A percentile compares a stretch with the other conserved stretches of the same genome.
Evolutionary conservation across 2,329 filamentous ascomycete species (phyloP).

Genomic region (Monosporascus ibericus): DNA sequence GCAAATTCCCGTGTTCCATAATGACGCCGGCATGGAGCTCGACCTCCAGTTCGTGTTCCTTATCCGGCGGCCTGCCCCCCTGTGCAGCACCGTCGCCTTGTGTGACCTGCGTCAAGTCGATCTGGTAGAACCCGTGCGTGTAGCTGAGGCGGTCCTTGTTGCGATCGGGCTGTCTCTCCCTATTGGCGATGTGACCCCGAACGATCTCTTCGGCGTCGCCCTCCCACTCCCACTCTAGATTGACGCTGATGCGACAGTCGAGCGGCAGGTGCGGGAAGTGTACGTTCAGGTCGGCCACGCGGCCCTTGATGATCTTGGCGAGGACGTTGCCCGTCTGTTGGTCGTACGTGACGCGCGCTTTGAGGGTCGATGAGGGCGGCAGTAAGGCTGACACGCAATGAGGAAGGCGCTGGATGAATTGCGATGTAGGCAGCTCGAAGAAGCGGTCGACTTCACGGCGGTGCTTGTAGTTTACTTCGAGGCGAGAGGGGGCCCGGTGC

Average conservation of each 20-base stretch:
- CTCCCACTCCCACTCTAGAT: slow-evolving; percentile 84
- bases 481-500: slow-evolving; percentile 41
- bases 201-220: slow-evolving; percentile 57
- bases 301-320: slow-evolving; percentile 83
- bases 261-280: slow-evolving; percentile 71
- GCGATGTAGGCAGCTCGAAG: slow-evolving; percentile 59
- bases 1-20: slow-evolving; percentile 57
- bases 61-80: slow-evolving; percentile 40
- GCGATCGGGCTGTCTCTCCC: slow-evolving; percentile 50
- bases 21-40: slow-evolving; percentile 62
- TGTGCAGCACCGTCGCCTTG: slow-evolving; percentile 31
- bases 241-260: slow-evolving; percentile 91
- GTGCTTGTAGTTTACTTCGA: slow-evolving; percentile 74
- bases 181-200: slow-evolving; percentile 26
- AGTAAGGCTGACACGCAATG: slow-evolving; percentile 57
- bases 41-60: slow-evolving; percentile 77
- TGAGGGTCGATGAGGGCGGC: slow-evolving; percentile 48
- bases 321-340: slow-evolving; percentile 64
- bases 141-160: slow-evolving; percentile 92
- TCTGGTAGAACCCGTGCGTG: slow-evolving; percentile 76
- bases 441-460: slow-evolving; percentile 79
- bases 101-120: slow-evolving; percentile 90
- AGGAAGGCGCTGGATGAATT: slow-evolving; percentile 55
- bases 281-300: slow-evolving; percentile 83
- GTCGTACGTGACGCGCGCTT: slow-evolving; percentile 71